These are phyloP conservation scores for Umbelopsis sp. DNA, from an alignment of 192 early-diverging fungal genomes.

Conservation along the genomic window DNA sequence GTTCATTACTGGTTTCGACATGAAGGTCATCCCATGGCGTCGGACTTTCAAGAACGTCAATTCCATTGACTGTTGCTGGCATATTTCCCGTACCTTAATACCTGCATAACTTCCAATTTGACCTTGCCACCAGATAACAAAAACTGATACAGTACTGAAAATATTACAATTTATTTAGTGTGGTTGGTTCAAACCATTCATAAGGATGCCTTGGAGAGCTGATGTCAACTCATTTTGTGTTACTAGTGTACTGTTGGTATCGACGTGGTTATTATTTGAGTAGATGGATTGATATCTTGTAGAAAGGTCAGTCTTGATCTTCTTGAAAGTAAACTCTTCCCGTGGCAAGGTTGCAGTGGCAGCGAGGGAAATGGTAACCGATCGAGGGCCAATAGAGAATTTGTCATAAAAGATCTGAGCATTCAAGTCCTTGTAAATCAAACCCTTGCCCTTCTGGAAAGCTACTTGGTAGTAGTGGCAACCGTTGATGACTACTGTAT, in stretches of 20 bases:
- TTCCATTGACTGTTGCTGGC: no score
- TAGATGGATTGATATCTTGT: slow-evolving; percentile 7
- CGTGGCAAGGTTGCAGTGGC: background rate
- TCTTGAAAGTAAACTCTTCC: slow-evolving; percentile 15
- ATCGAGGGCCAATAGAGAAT: slow-evolving; percentile 8
- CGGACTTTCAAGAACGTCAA: no score
- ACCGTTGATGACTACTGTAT: slow-evolving; percentile 5
- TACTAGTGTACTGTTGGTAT: slow-evolving; percentile 10
- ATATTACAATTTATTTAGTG: slow-evolving; percentile 13
- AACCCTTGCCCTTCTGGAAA: slow-evolving; percentile 12
- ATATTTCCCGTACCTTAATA: no score
- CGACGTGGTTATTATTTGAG: slow-evolving; percentile 6
- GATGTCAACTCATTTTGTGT: background rate
- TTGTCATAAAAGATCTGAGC: slow-evolving; percentile 13
- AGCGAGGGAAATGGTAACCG: background rate
- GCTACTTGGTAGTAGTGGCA: slow-evolving; percentile 3
- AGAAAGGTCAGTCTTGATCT: slow-evolving; percentile 4
- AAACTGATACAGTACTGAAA: background rate
- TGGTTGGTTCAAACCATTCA: slow-evolving; percentile 7
- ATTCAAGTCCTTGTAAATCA: slow-evolving; percentile 15
- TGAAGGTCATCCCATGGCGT: no score
- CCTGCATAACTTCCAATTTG: background rate
- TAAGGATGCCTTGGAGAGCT: slow-evolving; percentile 1
- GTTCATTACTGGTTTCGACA: no score
- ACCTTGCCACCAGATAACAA: background rate